Conservation (phyloP, 192 early-diverging fungal species). For the Dispira parvispora region DNA sequence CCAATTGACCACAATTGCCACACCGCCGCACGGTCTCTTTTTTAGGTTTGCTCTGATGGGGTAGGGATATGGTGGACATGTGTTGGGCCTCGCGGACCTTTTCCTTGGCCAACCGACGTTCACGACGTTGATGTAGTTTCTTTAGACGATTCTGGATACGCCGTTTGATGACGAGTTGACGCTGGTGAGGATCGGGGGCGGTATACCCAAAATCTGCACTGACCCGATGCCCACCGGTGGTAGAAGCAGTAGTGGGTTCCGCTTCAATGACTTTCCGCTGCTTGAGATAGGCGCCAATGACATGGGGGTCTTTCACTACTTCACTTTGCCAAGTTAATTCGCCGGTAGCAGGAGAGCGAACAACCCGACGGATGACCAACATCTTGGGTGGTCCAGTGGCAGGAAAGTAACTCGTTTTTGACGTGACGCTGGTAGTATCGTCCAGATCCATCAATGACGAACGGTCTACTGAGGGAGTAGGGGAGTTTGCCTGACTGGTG, state of each 20-base stretch:
- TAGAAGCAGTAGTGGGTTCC: slow-evolving; percentile 13
- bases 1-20: slow-evolving; percentile 62
- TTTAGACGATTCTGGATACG: slow-evolving; percentile 45
- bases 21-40: slow-evolving; percentile 50
- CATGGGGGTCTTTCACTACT: slow-evolving; percentile 58
- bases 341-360: slow-evolving; percentile 33
- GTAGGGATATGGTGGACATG: slow-evolving; percentile 31
- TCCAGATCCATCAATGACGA: slow-evolving; percentile 12
- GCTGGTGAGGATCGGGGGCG: neutral
- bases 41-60: slow-evolving; percentile 37
- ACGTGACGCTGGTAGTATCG: neutral
- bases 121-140: slow-evolving; percentile 44
- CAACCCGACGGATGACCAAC: slow-evolving; percentile 22
- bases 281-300: slow-evolving; percentile 80
- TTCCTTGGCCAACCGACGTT: slow-evolving; percentile 25
- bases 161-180: slow-evolving; percentile 9
- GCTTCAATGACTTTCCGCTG: slow-evolving; percentile 72
- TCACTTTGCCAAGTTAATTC: slow-evolving; percentile 62
- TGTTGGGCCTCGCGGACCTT: slow-evolving; percentile 22
- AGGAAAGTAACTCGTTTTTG: neutral
- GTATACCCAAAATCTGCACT: neutral
- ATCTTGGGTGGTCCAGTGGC: slow-evolving; percentile 13
- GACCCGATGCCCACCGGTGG: neutral
- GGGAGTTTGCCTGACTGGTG: slow-evolving; percentile 4
- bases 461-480: slow-evolving; percentile 6